Evolutionary conservation across 1,284 basidiomycete genomes (phyloP), one percentile per base, ranked within the genome.

Genomic region (Neolentinus lepideus): DNA sequence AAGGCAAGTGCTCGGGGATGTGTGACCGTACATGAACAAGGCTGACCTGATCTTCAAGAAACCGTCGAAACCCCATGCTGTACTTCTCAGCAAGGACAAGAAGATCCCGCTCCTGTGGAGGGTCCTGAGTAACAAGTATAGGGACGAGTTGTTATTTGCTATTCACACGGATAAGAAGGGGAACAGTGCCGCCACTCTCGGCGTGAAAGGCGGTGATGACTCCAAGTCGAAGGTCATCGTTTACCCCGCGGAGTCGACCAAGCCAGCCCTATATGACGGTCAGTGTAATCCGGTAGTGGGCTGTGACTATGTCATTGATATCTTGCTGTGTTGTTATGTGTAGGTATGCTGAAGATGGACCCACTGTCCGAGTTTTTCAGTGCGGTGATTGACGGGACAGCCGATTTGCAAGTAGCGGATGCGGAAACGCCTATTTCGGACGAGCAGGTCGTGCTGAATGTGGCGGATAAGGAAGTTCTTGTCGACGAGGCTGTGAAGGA

Each of bases 21-120:
- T 31, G 6, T 31, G n/a, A 31, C 11, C 36, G 11, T 26, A 6
- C 22, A 25, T n/a, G 14, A 9, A 4, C 6, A 6, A 35, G 11
- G n/a, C 51, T 47, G 24, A 54, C 14, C 10, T n/a, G 19, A 8
- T 6, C 27, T 12, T 29, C 25, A 60, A 87, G 83, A 77, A 81
- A 61, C 61, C 67, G 26, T 71, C 76, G 36, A 70, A 81, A 58
- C 80, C 83, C 10, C 88, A 89, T 43, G 83, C 84, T 0, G 72
- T 96, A 14, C 81, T 96, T 14, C 74, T 85, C 64, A 92, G 83
- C 63, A 88, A 80, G 71, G 85, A 79, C 60, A 88, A 85, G 59
- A 87, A 86, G 51, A 82, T 92, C 3, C 92, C 92, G 1, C 74
- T 94, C 27, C 73, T 94, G 53, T 95, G 92, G 92, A 85, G 90